Conservation (phyloP, 2,329 filamentous ascomycete species). For the Nigrospora osmanthi region DNA sequence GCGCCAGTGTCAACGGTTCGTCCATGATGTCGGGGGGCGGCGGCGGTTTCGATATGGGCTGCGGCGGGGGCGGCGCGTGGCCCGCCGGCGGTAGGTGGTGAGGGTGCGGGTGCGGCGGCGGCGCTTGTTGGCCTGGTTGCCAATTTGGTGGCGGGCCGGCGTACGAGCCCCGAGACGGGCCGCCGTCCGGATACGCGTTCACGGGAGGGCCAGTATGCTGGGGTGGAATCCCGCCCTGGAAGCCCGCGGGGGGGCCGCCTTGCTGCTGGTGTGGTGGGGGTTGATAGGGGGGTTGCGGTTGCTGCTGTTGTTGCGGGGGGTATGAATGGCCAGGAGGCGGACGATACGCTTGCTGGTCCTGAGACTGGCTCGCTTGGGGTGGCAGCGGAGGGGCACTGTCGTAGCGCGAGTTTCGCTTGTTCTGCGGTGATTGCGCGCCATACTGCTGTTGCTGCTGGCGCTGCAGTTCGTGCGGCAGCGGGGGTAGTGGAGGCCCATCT, state of each 20-base stretch:
- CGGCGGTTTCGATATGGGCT: constrained; percentile 28
- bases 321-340: constrained; percentile 13
- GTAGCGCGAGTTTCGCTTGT: constrained; percentile 22
- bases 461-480: constrained; percentile 22
- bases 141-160: constrained; percentile 8
- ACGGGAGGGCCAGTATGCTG: neutral
- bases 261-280: constrained; percentile 4
- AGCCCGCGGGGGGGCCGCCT: constrained; percentile 4
- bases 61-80: constrained; percentile 15
- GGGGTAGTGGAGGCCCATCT: constrained; percentile 23
- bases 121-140: constrained; percentile 17
- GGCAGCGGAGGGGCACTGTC: constrained; percentile 23
- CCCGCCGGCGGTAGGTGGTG: constrained; percentile 6
- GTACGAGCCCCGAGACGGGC: neutral
- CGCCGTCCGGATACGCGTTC: neutral
- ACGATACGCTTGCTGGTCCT: constrained; percentile 8
- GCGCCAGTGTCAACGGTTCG: constrained; percentile 43
- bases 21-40: constrained; percentile 48
- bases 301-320: constrained; percentile 12
- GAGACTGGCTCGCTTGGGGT: constrained; percentile 13
- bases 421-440: constrained; percentile 7
- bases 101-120: constrained; percentile 5
- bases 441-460: constrained; percentile 16
- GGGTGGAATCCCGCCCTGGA: constrained; percentile 1
- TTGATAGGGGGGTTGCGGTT: constrained; percentile 10